These are phyloP conservation scores for Quercus phellos DNA, from an alignment of 331 rosid species.

Conservation along the genomic window DNA sequence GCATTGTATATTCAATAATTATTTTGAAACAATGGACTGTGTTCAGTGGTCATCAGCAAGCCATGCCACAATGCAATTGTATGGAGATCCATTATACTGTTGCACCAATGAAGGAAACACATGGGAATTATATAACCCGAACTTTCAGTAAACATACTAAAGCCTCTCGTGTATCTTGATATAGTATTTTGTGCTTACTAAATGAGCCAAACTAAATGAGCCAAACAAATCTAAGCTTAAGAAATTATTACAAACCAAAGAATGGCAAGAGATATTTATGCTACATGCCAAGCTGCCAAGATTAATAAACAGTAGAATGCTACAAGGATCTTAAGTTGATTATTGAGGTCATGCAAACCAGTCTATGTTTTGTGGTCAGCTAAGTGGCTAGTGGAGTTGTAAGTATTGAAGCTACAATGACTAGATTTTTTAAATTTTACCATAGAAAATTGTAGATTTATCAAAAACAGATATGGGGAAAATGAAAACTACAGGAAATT, in stretches of 20 bases:
- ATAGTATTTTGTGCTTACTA: background rate
- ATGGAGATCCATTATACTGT: background rate
- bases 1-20: background rate
- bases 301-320: background rate
- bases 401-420: background rate
- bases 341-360: background rate
- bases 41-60: background rate
- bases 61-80: background rate
- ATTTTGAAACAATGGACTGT: background rate
- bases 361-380: background rate
- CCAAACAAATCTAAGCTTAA: background rate
- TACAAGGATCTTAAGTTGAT: background rate
- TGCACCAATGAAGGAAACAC: background rate
- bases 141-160: background rate
- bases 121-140: background rate
- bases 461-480: background rate
- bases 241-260: background rate
- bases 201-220: background rate
- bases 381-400: background rate
- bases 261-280: background rate
- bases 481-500: background rate
- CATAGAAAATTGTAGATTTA: background rate
- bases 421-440: background rate
- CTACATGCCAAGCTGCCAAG: slow-evolving; percentile 3
- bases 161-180: background rate